phyloP scores from a whole-genome alignment of 192 early-diverging fungal species.

The Paraglomus occultum region DNA sequence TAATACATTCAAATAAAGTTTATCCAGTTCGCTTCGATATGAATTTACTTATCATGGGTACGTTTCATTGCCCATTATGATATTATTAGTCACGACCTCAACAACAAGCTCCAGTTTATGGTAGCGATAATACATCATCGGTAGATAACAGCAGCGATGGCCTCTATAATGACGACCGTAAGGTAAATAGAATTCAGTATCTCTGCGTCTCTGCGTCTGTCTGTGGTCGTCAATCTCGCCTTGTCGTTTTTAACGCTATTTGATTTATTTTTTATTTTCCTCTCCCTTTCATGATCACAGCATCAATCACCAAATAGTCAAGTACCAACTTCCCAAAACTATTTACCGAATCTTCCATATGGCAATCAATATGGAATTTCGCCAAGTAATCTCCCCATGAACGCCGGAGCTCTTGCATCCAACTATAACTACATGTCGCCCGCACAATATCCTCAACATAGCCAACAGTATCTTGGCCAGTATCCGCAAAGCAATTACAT shows the following conservation, averaged over 20 bases:
- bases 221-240: background rate
- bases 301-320: background rate
- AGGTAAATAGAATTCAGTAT: slow-evolving; percentile 12
- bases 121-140: slow-evolving; percentile 22
- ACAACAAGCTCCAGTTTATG: slow-evolving; percentile 2
- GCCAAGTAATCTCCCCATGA: slow-evolving; percentile 10
- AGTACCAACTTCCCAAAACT: slow-evolving; percentile 11
- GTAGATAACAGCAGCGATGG: slow-evolving; percentile 19
- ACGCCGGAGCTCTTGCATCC: background rate
- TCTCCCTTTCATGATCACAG: background rate
- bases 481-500: slow-evolving; percentile 15
- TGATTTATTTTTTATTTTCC: background rate
- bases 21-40: background rate
- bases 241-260: background rate
- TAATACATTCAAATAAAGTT: background rate
- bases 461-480: slow-evolving; percentile 20
- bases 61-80: background rate
- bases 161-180: slow-evolving; percentile 19
- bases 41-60: background rate
- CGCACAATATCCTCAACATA: slow-evolving; percentile 8
- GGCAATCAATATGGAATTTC: slow-evolving; percentile 5
- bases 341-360: background rate
- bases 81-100: slow-evolving; percentile 13
- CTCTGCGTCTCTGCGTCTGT: background rate
- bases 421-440: slow-evolving; percentile 15